Evolutionary conservation across 1,139 yeast species (phyloP), one percentile per base, ranked within the genome.

Genomic region (Pichia cactophila): DNA sequence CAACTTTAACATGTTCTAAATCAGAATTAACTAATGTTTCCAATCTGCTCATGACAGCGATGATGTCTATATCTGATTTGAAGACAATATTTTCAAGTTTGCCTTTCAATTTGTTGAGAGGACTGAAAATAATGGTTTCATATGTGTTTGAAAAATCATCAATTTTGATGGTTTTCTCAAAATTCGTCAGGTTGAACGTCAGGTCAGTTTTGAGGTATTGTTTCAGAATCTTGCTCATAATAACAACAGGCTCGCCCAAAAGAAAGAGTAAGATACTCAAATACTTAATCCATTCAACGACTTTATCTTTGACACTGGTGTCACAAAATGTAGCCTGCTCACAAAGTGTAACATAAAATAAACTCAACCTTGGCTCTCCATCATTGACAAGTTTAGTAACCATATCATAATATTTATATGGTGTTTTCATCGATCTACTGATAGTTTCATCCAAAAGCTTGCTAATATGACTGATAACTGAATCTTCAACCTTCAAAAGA

Each of bases 331-430:
- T 72, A 66, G 83, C 78, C 63, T 90, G 97, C 56, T 90, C 97
- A 45, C 80, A 65, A 5, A 88, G 61, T 0, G 85, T 80, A 41
- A 85, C 75, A 2, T 80, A 62, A 51, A 88, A 80, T 0, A 94
- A 84, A 59, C 95, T 86, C 6, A 56, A 20, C 40, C 44, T 42
- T 11, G 35, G 23, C 20, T 31, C 38, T 33, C 31, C 41, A 35
- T 33, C 35, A 9, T 20, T 23, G 12, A 38, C 29, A 35, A 35
- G 38, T 7, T 35, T 17, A 14, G 38, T 35, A 16, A 83, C 61
- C 17, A 64, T 55, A 61, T 90, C 97, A 48, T 87, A 75, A 58
- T 88, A 90, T 61, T 86, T 88, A 67, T 84, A 92, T 0, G 97
- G 97, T 1, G 87, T 69, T 53, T 80, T 75, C 48, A 84, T 73